Evolutionary conservation across 1,284 basidiomycete genomes (phyloP).

Genomic region (Neotropicomus parvogracilis): DNA sequence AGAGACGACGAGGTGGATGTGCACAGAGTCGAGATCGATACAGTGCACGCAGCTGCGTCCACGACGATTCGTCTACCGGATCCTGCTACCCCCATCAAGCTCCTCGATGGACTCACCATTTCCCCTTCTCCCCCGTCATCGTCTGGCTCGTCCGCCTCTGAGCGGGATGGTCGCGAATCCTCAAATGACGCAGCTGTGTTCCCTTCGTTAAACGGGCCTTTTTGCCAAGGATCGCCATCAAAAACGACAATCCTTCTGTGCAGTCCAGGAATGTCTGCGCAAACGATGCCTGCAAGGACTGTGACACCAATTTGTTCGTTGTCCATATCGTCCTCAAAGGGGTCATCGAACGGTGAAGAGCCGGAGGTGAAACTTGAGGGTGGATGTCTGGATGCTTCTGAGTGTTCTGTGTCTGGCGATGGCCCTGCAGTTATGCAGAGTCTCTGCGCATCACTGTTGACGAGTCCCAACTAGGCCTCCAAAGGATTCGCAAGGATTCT

Average conservation of each 20-base stretch:
- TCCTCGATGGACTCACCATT: slow-evolving; percentile 9
- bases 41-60: slow-evolving; percentile 1
- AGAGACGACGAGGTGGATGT: slow-evolving; percentile 17
- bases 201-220: slow-evolving; percentile 28
- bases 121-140: slow-evolving; percentile 5
- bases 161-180: slow-evolving; percentile 8
- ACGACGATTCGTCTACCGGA: slow-evolving; percentile 7
- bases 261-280: slow-evolving; percentile 11
- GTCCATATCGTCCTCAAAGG: slow-evolving; percentile 2
- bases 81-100: slow-evolving; percentile 19
- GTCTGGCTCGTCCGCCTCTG: neutral
- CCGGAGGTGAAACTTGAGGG: neutral
- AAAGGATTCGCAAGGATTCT: slow-evolving; percentile 31
- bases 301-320: slow-evolving; percentile 5
- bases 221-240: slow-evolving; percentile 15
- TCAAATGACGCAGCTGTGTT: slow-evolving; percentile 18
- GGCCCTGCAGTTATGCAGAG: slow-evolving; percentile 2
- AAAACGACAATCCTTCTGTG: neutral
- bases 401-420: slow-evolving; percentile 3
- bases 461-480: slow-evolving; percentile 11
- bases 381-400: neutral
- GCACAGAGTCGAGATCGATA: slow-evolving; percentile 16
- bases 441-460: slow-evolving; percentile 5
- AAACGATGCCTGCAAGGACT: slow-evolving; percentile 11
- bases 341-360: slow-evolving; percentile 2